Conservation (phyloP, 768 basidiomycete species). For the Leccinum boreale region DNA sequence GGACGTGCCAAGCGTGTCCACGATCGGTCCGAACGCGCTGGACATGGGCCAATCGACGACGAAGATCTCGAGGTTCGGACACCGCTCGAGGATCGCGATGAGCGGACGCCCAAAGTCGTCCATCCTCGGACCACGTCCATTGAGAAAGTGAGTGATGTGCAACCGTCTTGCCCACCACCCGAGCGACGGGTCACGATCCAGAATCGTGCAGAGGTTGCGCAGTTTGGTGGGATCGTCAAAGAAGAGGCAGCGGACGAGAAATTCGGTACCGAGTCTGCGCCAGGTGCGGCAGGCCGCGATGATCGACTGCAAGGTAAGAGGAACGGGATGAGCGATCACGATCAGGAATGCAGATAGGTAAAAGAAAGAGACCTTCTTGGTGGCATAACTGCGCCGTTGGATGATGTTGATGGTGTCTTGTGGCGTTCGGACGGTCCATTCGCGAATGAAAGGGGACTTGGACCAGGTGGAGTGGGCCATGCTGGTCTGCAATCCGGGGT, state of each 20-base stretch:
- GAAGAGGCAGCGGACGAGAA: conserved; percentile 67
- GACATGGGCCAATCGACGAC: conserved; percentile 65
- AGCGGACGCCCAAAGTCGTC: conserved; percentile 53
- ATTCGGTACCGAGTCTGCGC: conserved; percentile 59
- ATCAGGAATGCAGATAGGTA: background rate
- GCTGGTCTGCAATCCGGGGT: conserved; percentile 55
- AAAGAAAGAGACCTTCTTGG: conserved; percentile 51
- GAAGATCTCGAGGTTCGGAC: conserved; percentile 73
- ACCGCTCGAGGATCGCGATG: conserved; percentile 56
- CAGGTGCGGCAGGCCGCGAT: conserved; percentile 64
- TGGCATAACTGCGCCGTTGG: conserved; percentile 59
- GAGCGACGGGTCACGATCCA: conserved; percentile 49
- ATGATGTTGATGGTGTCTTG: conserved; percentile 54
- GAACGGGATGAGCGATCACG: background rate
- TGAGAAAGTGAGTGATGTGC: conserved; percentile 58
- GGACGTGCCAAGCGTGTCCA: conserved; percentile 55
- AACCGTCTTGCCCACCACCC: conserved; percentile 75
- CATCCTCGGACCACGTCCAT: conserved; percentile 39
- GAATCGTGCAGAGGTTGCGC: conserved; percentile 45
- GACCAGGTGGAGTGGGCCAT: conserved; percentile 69
- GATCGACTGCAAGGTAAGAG: conserved; percentile 47
- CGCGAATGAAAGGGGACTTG: conserved; percentile 36
- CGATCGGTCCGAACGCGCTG: conserved; percentile 57
- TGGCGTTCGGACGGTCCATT: conserved; percentile 60
- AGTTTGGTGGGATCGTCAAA: conserved; percentile 60